These are phyloP conservation scores for Bryopsis sp. DNA, from an alignment of 139 green algal genomes.

Conservation along the genomic window DNA sequence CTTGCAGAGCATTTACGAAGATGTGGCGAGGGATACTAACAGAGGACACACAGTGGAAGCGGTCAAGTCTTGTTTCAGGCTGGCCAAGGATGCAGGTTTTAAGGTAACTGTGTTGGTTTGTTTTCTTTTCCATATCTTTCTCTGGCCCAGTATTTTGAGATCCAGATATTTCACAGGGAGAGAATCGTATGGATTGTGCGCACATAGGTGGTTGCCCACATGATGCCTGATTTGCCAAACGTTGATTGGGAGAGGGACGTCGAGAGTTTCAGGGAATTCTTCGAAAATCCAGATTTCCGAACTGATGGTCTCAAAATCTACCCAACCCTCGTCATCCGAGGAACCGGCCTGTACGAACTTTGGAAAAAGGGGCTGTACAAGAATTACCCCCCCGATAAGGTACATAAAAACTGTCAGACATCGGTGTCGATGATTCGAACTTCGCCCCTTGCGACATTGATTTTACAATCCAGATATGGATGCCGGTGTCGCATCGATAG, in stretches of 20 bases:
- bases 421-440: not conserved
- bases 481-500: no score
- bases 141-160: no score
- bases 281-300: slow-evolving; percentile 89
- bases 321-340: slow-evolving; percentile 68
- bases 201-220: slow-evolving; percentile 91
- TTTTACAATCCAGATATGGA: no score
- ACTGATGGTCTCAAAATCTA: slow-evolving; percentile 91
- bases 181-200: no score
- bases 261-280: slow-evolving; percentile 94
- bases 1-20: slow-evolving; percentile 85
- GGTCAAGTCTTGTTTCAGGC: slow-evolving; percentile 85
- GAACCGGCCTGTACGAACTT: slow-evolving; percentile 95
- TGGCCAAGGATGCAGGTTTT: slow-evolving; percentile 90
- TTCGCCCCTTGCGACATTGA: no score
- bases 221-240: slow-evolving; percentile 98
- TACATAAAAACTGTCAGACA: not conserved
- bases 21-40: slow-evolving; percentile 96
- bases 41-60: slow-evolving; percentile 78
- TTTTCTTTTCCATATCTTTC: no score
- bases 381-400: slow-evolving; percentile 78
- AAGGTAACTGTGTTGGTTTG: slow-evolving; percentile 50
- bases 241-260: slow-evolving; percentile 95
- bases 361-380: slow-evolving; percentile 91
- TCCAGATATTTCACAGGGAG: not conserved